Evolutionary conservation across 495 filamentous ascomycete genomes (phyloP).

Genomic region (Trichoderma asperelloides): DNA sequence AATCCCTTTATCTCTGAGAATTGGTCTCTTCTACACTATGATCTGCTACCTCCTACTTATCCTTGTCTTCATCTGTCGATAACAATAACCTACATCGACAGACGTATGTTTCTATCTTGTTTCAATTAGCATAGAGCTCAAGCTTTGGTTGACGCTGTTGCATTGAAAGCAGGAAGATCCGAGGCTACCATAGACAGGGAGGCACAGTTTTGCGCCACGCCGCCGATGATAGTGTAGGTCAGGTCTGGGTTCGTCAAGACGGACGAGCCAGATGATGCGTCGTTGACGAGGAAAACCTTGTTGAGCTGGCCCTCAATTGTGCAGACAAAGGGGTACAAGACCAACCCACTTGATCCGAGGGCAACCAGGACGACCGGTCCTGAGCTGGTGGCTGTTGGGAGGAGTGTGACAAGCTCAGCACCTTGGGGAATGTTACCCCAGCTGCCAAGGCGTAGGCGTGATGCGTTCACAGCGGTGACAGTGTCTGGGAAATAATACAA

Average conservation of each 20-base stretch:
- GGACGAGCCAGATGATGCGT: neutral
- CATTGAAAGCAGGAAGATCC: neutral
- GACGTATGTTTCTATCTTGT: too few relatives aligned
- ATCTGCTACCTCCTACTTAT: too few relatives aligned
- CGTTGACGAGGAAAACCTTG: neutral
- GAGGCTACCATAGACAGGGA: neutral
- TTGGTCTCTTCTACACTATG: too few relatives aligned
- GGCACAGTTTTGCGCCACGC: neutral
- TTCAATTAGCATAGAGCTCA: too few relatives aligned
- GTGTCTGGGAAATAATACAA: conserved; percentile 7
- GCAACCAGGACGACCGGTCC: neutral
- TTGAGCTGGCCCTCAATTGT: neutral
- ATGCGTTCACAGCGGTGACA: neutral
- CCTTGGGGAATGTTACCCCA: neutral
- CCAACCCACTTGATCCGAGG: neutral
- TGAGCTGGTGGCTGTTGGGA: neutral
- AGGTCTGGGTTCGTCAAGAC: neutral
- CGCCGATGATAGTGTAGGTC: neutral
- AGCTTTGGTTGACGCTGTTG: too few relatives aligned
- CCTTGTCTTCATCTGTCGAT: too few relatives aligned
- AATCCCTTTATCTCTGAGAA: too few relatives aligned
- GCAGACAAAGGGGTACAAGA: conserved; percentile 8
- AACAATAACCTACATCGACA: too few relatives aligned
- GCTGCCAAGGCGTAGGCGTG: neutral
- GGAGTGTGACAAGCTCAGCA: neutral